These are phyloP conservation scores for Periconia sp. DNA, from an alignment of 2,329 filamentous ascomycete species.

Conservation along the genomic window DNA sequence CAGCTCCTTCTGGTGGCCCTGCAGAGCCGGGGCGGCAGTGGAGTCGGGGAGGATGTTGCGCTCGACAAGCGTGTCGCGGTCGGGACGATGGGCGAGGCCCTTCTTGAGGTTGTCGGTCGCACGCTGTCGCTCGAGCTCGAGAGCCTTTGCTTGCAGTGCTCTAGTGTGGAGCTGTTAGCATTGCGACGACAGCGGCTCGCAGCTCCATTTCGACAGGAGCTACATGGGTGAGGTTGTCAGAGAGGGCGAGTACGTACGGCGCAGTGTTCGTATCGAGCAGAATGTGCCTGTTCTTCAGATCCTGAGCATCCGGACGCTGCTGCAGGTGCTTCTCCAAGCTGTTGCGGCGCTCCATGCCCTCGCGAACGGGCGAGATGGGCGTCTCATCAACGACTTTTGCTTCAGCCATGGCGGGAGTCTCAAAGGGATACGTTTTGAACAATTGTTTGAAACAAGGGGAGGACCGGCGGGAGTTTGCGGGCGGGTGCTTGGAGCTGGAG, in stretches of 20 bases:
- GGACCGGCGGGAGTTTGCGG: not conserved
- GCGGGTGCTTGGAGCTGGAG: not conserved
- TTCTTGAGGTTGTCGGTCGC: constrained; percentile 68
- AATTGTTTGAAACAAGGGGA: not conserved
- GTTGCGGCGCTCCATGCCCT: constrained; percentile 66
- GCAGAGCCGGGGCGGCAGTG: constrained; percentile 77
- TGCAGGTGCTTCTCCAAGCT: constrained; percentile 56
- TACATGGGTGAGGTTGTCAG: not conserved
- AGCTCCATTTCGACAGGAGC: not conserved
- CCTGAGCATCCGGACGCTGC: constrained; percentile 59
- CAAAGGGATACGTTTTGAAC: constrained; percentile 1
- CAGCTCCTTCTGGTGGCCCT: constrained; percentile 82
- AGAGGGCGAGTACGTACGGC: constrained; percentile 56
- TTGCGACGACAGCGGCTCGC: too few relatives aligned
- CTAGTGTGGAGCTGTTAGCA: constrained; percentile 41
- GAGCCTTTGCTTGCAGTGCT: constrained; percentile 66
- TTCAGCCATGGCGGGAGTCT: constrained; percentile 29
- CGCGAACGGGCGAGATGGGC: constrained; percentile 48
- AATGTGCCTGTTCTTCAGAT: constrained; percentile 73
- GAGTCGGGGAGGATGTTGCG: constrained; percentile 87
- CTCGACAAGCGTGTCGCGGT: constrained; percentile 79
- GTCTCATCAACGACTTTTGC: constrained; percentile 45
- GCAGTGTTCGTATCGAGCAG: constrained; percentile 70
- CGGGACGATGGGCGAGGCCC: constrained; percentile 66
- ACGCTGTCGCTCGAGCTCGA: constrained; percentile 66